Percentiles rank a stretch among this genome's conserved stretches.
Evolutionary conservation across 2,329 filamentous ascomycete species (phyloP).

Genomic region (Alternaria solani): DNA sequence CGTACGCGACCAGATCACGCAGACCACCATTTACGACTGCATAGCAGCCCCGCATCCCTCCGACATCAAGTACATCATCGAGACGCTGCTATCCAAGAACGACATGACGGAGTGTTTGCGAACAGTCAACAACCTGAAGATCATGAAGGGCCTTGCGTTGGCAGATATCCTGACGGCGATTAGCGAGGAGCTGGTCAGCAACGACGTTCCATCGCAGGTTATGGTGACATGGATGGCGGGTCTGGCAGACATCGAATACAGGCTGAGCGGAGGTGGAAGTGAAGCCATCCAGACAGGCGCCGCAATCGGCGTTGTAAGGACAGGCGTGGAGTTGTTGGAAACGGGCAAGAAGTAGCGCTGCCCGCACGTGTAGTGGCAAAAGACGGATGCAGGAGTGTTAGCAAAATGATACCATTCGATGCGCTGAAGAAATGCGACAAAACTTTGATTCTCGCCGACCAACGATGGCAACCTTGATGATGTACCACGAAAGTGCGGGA

Average conservation of each 20-base stretch:
- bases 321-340: slow-evolving; percentile 75
- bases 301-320: slow-evolving; percentile 85
- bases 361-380: background rate
- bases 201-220: slow-evolving; percentile 86
- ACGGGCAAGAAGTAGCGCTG: slow-evolving; percentile 37
- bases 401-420: slow-evolving; percentile 18
- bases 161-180: slow-evolving; percentile 92
- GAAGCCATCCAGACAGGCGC: slow-evolving; percentile 93
- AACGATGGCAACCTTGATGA: background rate
- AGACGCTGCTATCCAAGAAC: slow-evolving; percentile 81
- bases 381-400: background rate
- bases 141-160: slow-evolving; percentile 82
- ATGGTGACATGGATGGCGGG: slow-evolving; percentile 93
- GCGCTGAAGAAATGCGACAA: slow-evolving; percentile 4
- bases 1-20: slow-evolving; percentile 83
- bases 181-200: slow-evolving; percentile 79
- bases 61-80: slow-evolving; percentile 84
- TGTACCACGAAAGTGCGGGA: slow-evolving; percentile 3
- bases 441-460: background rate
- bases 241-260: slow-evolving; percentile 90
- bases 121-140: slow-evolving; percentile 88
- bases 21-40: slow-evolving; percentile 94
- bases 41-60: slow-evolving; percentile 93
- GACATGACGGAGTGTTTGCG: slow-evolving; percentile 90
- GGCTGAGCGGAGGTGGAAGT: slow-evolving; percentile 84